phyloP scores from a whole-genome alignment of 768 basidiomycete species.

The Suillus brevipes region DNA sequence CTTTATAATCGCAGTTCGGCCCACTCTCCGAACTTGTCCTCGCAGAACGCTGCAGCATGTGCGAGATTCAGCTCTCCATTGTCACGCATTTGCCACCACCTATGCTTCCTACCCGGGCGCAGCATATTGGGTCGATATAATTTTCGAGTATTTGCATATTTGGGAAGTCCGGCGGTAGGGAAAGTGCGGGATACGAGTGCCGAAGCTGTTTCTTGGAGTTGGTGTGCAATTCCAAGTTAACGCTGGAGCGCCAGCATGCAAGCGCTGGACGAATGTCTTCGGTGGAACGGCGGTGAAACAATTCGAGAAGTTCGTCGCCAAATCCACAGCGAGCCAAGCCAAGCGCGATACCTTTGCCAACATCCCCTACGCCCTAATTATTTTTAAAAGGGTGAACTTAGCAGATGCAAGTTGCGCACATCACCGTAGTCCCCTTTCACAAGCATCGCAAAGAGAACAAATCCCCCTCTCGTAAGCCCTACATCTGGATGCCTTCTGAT shows the following conservation, averaged over 20 bases:
- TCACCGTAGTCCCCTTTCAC: slow-evolving; percentile 38
- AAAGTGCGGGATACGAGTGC: slow-evolving; percentile 12
- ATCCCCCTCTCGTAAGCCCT: slow-evolving; percentile 27
- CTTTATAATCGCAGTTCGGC: slow-evolving; percentile 20
- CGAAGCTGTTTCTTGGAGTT: slow-evolving; percentile 23
- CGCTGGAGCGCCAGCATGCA: slow-evolving; percentile 22
- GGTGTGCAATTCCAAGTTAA: slow-evolving; percentile 27
- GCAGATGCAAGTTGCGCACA: slow-evolving; percentile 13
- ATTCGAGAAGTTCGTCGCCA: slow-evolving; percentile 26
- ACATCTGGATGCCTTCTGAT: slow-evolving; percentile 25
- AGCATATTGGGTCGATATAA: slow-evolving; percentile 24
- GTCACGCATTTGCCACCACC: slow-evolving; percentile 21
- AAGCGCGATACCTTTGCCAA: slow-evolving; percentile 22
- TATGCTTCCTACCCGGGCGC: slow-evolving; percentile 13
- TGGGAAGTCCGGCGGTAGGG: slow-evolving; percentile 22
- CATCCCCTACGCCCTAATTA: slow-evolving; percentile 16
- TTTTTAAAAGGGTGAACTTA: neutral
- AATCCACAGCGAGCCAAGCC: slow-evolving; percentile 28
- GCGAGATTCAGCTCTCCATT: slow-evolving; percentile 22
- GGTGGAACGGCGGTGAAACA: slow-evolving; percentile 14
- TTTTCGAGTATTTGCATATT: slow-evolving; percentile 19
- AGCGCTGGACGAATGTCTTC: slow-evolving; percentile 20
- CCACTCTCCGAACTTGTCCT: slow-evolving; percentile 30
- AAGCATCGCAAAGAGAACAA: slow-evolving; percentile 36
- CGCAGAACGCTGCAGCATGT: slow-evolving; percentile 25